Base-by-base conservation (phyloP, 805 yeast species). In the Yarrowia bubula region DNA sequence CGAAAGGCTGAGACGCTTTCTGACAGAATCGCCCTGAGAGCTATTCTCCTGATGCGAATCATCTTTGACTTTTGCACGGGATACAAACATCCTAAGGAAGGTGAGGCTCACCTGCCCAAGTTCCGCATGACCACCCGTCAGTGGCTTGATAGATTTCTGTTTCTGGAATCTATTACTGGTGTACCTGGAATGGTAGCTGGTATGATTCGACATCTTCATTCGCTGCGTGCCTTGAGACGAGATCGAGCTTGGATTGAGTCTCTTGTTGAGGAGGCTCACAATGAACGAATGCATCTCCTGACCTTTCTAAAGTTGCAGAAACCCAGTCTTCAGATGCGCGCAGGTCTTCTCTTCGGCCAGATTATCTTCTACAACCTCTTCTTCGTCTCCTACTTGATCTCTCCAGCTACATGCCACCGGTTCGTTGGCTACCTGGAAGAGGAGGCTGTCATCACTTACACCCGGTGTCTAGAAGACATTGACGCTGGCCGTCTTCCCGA, bases 161-260 rank as follows among this genome's bases (percentile, higher is more conserved):
- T 88, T 70, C 78, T 87, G 68, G 92, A 87, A 73, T 81, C 86
- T 66, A 80, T 88, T 64, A 92, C 92, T 3, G 92, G 90, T 8
- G 89, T 87, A 14, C 92, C 92, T 1, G 92, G 92, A 11, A 83
- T 86, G 80, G 88, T 85, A 57, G 92, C 89, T 2, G 88, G 88
- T 1, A 87, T 86, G 75, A 73, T 87, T 47, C 80, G 92, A 65
- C 92, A 88, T 71, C 78, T 87, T 69, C 86, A 85, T 68, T 82
- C 89, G 1, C 72, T 87, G 55, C 76, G 92, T 68, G 74, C 86
- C 57, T 76, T 88, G 69, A 80, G 80, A 71, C 76, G 92, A 66
- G 92, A 88, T 72, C 82, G 84, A 70, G 91, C 89, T 0, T 88
- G 90, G 87, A 81, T 88, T 67, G 90, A 87, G 72, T 86, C 92